phyloP scores from a whole-genome alignment of 495 filamentous ascomycete species.

The Xylaria sp. region DNA sequence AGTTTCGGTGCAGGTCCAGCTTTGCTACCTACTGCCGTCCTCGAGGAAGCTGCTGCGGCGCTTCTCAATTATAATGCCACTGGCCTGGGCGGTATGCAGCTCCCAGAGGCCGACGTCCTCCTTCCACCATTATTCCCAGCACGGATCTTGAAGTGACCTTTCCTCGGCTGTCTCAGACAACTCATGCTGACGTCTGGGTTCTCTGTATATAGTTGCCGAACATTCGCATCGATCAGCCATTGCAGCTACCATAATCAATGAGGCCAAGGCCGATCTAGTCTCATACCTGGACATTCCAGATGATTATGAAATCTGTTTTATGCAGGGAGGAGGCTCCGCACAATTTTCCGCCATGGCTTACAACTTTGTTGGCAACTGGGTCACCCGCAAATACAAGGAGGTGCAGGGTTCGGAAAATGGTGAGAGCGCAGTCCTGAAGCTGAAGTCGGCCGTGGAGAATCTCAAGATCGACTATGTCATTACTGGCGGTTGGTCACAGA shows the following conservation, averaged over 20 bases:
- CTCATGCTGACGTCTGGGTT: too few relatives aligned
- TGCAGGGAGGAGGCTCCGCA: conserved; percentile 76
- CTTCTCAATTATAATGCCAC: conserved; percentile 77
- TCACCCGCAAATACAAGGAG: conserved; percentile 53
- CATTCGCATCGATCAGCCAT: conserved; percentile 79
- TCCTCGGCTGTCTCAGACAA: too few relatives aligned
- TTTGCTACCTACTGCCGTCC: conserved; percentile 70
- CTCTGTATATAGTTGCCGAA: conserved; percentile 66
- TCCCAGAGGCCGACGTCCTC: too few relatives aligned
- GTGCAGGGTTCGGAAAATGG: conserved; percentile 59
- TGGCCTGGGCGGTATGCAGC: conserved; percentile 60
- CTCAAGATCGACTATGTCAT: conserved; percentile 79
- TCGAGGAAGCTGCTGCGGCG: conserved; percentile 68
- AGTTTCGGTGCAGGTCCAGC: conserved; percentile 84
- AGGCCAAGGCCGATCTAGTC: conserved; percentile 59
- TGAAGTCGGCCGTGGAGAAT: conserved; percentile 64
- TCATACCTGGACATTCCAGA: conserved; percentile 70
- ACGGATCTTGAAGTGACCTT: too few relatives aligned
- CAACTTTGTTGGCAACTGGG: conserved; percentile 76
- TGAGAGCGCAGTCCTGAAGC: too few relatives aligned
- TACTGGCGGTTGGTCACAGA: conserved; percentile 75
- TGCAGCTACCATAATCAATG: conserved; percentile 65
- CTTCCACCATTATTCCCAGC: too few relatives aligned
- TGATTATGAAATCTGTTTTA: conserved; percentile 73
- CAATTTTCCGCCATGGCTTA: conserved; percentile 75